Evolutionary conservation across 1,284 basidiomycete species (phyloP).

Genomic region (Tilletiopsis washingtonensis): DNA sequence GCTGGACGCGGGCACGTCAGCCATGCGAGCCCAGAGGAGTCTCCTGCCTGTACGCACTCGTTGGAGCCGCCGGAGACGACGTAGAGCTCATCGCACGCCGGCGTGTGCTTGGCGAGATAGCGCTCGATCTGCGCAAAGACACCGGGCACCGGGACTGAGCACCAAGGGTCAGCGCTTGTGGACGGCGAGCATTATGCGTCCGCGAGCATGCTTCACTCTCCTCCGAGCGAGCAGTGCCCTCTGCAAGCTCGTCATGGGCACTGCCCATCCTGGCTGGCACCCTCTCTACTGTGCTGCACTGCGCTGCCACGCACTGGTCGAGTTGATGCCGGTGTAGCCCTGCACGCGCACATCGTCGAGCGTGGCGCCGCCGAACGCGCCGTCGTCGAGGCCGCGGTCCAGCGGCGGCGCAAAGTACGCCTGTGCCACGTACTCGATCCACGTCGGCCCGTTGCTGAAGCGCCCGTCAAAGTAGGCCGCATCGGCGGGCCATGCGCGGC

Average conservation of each 20-base stretch:
- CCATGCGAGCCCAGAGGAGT: no score
- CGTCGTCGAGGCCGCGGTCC: conserved; percentile 9
- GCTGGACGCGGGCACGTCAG: no score
- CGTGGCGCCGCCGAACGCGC: conserved; percentile 23
- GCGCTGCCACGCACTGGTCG: conserved; percentile 1
- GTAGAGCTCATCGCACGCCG: conserved; percentile 8
- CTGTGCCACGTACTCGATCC: conserved; percentile 19
- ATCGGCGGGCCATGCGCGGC: conserved; percentile 20
- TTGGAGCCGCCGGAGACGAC: conserved; percentile 16
- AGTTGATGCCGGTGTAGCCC: conserved; percentile 16
- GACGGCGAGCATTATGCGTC: no score
- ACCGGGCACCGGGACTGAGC: conserved; percentile 13
- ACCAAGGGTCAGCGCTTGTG: no score
- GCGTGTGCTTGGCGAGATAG: conserved; percentile 4
- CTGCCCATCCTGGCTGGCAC: no score
- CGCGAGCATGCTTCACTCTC: no score
- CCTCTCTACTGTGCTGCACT: not conserved
- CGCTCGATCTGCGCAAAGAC: conserved; percentile 8
- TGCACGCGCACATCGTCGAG: conserved; percentile 14
- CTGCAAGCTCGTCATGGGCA: no score
- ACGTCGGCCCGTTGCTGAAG: conserved; percentile 20
- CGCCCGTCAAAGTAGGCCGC: conserved; percentile 17
- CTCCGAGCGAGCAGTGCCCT: no score
- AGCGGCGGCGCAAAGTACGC: not conserved
- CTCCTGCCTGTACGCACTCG: no score